Conservation (phyloP, 345 rosid genomes). For the Eucalyptus paniculata region DNA sequence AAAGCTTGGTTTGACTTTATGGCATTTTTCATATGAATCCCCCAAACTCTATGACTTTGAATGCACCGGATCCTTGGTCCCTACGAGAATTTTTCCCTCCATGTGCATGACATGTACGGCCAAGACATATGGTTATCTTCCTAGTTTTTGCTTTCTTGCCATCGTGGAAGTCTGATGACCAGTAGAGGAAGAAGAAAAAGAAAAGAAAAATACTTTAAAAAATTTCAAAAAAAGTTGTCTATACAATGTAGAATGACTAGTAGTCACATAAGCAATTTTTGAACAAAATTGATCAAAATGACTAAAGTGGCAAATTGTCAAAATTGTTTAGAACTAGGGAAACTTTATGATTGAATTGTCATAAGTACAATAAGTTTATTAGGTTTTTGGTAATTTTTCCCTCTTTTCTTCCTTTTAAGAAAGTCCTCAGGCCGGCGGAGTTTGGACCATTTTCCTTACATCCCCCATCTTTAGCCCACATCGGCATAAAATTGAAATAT, state of each 20-base stretch:
- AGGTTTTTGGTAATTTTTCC: background rate
- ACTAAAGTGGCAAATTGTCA: background rate
- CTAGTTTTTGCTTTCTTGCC: too few species aligned
- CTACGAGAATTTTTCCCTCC: too few species aligned
- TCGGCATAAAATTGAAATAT: background rate
- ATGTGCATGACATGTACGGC: too few species aligned
- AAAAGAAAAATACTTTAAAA: background rate
- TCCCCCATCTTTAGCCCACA: background rate
- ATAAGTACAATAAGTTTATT: background rate
- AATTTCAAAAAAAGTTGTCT: background rate
- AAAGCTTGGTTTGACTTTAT: background rate
- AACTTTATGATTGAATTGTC: background rate
- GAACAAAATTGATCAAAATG: background rate
- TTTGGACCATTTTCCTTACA: background rate
- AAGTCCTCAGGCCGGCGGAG: background rate
- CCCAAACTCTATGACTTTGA: too few species aligned
- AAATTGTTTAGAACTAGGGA: background rate
- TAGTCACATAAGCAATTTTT: fast-evolving
- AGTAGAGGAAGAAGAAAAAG: background rate
- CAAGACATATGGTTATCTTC: too few species aligned
- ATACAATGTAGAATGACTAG: background rate
- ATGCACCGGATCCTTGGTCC: too few species aligned
- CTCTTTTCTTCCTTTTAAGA: background rate
- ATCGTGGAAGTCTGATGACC: too few species aligned
- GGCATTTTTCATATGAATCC: too few species aligned